Base-by-base conservation (phyloP, 176 grass and related monocot genomes). In the Pontederia crassipes region DNA sequence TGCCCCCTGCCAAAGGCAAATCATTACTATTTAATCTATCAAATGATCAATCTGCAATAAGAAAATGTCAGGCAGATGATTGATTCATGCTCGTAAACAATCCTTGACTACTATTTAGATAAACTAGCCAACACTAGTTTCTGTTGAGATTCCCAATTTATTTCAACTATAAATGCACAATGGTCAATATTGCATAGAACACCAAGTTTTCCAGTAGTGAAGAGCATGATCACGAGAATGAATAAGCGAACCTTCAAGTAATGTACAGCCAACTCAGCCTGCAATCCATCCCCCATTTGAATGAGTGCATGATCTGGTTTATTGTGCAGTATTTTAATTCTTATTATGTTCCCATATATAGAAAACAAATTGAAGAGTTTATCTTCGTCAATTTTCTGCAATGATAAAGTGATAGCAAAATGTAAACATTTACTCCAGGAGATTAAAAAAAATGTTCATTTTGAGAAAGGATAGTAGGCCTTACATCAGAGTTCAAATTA, bases 361-460 rank as follows among this genome's bases (percentile, higher is more conserved):
- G 93, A 98, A 73, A 89, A 98, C 11, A 92, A 73, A 76, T 92
- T 92, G 76, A 98, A 98, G 70, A 98, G 80, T 61, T 92, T 98
- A 58, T 98, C 87, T 71, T 92, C 93, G 18, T 98, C 80, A 74
- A 83, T 89, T 72, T 80, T 85, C 93, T 92, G 84, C 78, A 85
- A 24, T 79, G 1, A 54, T 7, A 40, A 60, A 28, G n/a, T 52
- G 61, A 12, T 53, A 70, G 15, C 54, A 49, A 65, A 48, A 54
- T 24, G 57, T 66, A 59, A 66, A 66, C 15, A 52, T n/a, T 9
- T 62, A 1, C 45, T 1, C 46, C 17, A 12, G 14, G 32, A 24
- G 11, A 8, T 47, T 48, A 52, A 24, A 18, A 12, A n/a, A 29
- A 54, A 52, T 35, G 8, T 45, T 6, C 67, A 56, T 12, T 65